Conservation (phyloP, 768 basidiomycete species). For the Leccinellum rugosiceps region DNA sequence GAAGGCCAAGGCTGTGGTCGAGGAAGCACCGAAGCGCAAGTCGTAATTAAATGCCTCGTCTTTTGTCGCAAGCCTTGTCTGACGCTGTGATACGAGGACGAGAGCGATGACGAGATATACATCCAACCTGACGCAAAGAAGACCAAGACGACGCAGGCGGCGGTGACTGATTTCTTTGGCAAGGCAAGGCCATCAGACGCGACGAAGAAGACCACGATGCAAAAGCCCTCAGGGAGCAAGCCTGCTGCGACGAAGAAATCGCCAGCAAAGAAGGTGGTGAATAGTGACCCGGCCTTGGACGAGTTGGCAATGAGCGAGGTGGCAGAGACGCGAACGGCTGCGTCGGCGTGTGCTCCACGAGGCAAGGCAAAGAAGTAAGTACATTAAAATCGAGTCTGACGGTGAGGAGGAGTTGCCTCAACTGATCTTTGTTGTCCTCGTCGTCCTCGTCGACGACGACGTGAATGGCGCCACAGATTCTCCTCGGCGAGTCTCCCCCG, state of each 20-base stretch:
- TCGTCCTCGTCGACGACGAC: constrained; percentile 5
- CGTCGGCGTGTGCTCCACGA: constrained; percentile 48
- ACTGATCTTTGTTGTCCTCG: no score
- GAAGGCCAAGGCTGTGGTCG: constrained; percentile 39
- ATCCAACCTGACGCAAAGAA: constrained; percentile 57
- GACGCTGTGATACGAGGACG: constrained; percentile 26
- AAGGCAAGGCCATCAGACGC: constrained; percentile 39
- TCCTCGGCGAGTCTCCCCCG: constrained; percentile 37
- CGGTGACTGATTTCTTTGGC: constrained; percentile 60
- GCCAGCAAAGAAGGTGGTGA: constrained; percentile 36
- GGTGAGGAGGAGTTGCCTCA: constrained; percentile 45
- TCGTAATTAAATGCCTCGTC: constrained; percentile 45
- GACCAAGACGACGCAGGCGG: constrained; percentile 39
- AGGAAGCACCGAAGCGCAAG: constrained; percentile 56
- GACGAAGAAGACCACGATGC: constrained; percentile 39
- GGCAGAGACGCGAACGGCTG: constrained; percentile 38
- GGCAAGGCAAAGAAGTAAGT: constrained; percentile 56
- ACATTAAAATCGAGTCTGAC: constrained; percentile 56
- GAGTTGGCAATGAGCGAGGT: constrained; percentile 39
- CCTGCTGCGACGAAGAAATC: constrained; percentile 56
- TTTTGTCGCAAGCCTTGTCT: constrained; percentile 6
- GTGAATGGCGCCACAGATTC: not conserved
- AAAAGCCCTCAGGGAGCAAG: constrained; percentile 58
- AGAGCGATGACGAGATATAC: constrained; percentile 34
- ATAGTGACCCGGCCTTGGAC: constrained; percentile 44